Base-by-base conservation (phyloP, 176 grass and related monocot genomes). In the Bolboschoenus planiculmis region DNA sequence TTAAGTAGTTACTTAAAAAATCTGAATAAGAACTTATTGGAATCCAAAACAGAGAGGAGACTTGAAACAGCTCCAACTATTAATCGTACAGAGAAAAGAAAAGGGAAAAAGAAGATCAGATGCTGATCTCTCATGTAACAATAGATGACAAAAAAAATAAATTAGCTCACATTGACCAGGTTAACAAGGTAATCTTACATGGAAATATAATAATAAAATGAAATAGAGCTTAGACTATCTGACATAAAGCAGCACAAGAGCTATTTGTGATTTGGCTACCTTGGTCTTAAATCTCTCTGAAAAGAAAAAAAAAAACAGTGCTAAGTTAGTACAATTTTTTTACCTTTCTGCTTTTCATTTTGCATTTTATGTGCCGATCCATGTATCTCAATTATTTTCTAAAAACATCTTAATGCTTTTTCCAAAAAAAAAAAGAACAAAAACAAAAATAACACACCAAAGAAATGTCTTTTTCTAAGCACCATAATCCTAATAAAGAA, bases 271-370 rank as follows among this genome's bases (percentile, higher is more conserved):
- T 35, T 23, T 63, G 2, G 23, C 66, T 90, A 93, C 83, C 88
- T 79, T 30, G 85, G 90, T 61, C 91, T 88, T 64, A 93, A 87
- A 84, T 93, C 91, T 85, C 91, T 89, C 91, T 94, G 85, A 83
- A 94, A 83, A 47, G 0, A 4, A 56, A 65, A 82, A 0, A 43
- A n/a, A 63, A 44, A 13, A n/a, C n/a, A n/a, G n/a, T 24, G 0
- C 0, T 15, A 44, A 48, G 35, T 35, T 60, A 51, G 42, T 76
- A 20, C 4, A n/a, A n/a, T n/a, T n/a, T n/a, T n/a, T n/a, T n/a
- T n/a, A n/a, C n/a, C n/a, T n/a, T n/a, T n/a, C n/a, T n/a, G n/a
- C n/a, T n/a, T n/a, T n/a, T n/a, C n/a, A n/a, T n/a, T n/a, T n/a
- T n/a, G n/a, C n/a, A n/a, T n/a, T n/a, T n/a, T n/a, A n/a, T 80